Percentiles rank a stretch among this genome's conserved stretches.
Conservation (phyloP, 2,329 filamentous ascomycete genomes). For the Botryotinia convoluta region DNA sequence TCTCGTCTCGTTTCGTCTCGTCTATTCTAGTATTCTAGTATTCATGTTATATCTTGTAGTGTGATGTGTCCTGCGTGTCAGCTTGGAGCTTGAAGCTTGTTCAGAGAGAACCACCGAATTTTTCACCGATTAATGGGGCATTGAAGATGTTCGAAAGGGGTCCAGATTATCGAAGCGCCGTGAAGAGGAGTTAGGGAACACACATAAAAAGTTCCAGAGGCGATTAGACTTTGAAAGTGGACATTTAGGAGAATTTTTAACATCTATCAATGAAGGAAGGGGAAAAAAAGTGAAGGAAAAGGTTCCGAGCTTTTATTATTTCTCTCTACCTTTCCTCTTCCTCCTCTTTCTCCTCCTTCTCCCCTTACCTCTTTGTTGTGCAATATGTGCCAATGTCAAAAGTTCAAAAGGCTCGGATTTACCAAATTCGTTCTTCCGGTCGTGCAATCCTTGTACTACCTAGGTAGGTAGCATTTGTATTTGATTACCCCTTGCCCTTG, state of each 20-base stretch:
- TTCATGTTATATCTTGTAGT: not conserved
- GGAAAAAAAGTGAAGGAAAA: not conserved
- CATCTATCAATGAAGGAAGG: not conserved
- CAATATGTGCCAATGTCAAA: not conserved
- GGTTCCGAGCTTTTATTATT: not conserved
- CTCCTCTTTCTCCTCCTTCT: not conserved
- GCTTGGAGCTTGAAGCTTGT: not conserved
- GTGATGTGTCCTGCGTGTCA: constrained; percentile 17
- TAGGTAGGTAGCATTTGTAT: not conserved
- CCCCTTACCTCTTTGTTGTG: not conserved
- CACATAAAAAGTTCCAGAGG: constrained; percentile 5
- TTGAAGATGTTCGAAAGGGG: constrained; percentile 6
- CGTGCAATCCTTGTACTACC: not conserved
- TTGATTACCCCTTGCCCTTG: not conserved
- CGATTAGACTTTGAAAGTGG: constrained; percentile 14
- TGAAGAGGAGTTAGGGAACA: not conserved
- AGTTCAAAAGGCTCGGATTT: constrained; percentile 17
- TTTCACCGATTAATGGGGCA: constrained; percentile 6
- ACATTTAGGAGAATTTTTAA: not conserved
- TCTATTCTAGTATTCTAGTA: not conserved
- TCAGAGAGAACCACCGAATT: constrained; percentile 6
- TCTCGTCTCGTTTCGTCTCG: not conserved
- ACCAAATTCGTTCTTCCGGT: constrained; percentile 10
- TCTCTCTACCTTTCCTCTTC: not conserved
- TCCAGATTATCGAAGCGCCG: constrained; percentile 14